Base-by-base conservation (phyloP, 257 asterid species). In the Capsicum pubescens region DNA sequence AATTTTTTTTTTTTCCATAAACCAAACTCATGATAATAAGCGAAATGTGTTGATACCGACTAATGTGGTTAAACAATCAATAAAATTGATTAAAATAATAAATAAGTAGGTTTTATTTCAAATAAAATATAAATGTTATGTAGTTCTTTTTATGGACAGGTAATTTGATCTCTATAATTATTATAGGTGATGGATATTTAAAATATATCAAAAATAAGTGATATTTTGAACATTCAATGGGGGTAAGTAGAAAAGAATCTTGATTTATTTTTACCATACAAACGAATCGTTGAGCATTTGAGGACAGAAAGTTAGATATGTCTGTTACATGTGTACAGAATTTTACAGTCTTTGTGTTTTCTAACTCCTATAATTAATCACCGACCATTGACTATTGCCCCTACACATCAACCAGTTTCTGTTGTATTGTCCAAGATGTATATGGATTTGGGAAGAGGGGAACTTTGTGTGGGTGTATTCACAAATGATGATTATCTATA, bases 381-480 rank as follows among this genome's bases (percentile, higher is more conserved):
- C 71, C 85, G 81, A 55, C 85, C 81, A 68, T 76, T 76, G 14
- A 76, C 63, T 76, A 76, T 76, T 52, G 48, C 81, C 81, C 63
- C 8, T 12, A 52, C 63, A 76, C 81, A 13, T 76, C 81, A 13
- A 1, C 26, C 63, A 76, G 48, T 26, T 76, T 76, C 8, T 14
- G 39, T 4, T 21, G n/a, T 76, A 76, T 76, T 63, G 68, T 69
- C 76, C 68, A 79, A 61, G 44, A 52, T 71, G 56, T 61, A 61
- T 82, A 63, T 78, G 81, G 59, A 72, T 59, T 79, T 19, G 82
- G 8, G 79, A 83, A 48, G 66, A 58, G 64, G 52, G 48, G 0
- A 50, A 74, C 44, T 74, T 74, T 64, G 16, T 12, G 58, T 55
- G 58, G 44, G 21, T 76, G 63, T 76, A 26, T 55, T 52, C 64